phyloP scores from a whole-genome alignment of 1,284 basidiomycete genomes.

The Sanguinoderma infundibulare region DNA sequence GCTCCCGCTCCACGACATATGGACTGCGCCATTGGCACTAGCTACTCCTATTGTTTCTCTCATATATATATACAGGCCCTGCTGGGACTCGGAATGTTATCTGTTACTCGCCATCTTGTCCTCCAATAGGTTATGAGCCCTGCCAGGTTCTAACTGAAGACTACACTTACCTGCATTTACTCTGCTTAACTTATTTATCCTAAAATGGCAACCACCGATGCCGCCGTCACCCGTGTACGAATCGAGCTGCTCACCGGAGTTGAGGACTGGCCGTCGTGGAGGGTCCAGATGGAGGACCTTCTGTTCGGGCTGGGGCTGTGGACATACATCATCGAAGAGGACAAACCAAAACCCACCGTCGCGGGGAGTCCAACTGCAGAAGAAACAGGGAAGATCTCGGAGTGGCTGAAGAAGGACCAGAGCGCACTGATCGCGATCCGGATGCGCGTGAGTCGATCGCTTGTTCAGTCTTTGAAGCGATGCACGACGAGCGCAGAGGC shows the following conservation, averaged over 20 bases:
- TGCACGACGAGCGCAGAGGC: conserved; percentile 6
- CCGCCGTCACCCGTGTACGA: neutral
- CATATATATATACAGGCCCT: too few relatives aligned
- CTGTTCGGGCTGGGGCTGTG: conserved; percentile 32
- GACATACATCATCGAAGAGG: conserved; percentile 22
- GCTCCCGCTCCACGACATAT: too few relatives aligned
- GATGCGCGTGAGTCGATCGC: conserved; percentile 1
- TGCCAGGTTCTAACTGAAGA: neutral
- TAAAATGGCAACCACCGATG: neutral
- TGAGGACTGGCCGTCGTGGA: conserved; percentile 37
- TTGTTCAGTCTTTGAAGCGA: neutral
- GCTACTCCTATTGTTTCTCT: too few relatives aligned
- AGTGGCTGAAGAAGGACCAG: neutral
- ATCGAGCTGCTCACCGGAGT: neutral
- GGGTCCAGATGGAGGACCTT: conserved; percentile 37
- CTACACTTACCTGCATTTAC: neutral
- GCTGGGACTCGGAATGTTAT: too few relatives aligned
- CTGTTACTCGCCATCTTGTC: too few relatives aligned
- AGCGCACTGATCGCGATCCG: conserved; percentile 4
- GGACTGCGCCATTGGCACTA: too few relatives aligned
- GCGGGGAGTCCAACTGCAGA: neutral
- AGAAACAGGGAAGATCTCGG: neutral
- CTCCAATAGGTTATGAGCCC: conserved; percentile 8
- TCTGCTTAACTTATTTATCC: neutral
- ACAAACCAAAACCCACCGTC: neutral